Conservation (phyloP, 805 yeast species). For the Blastobotrys terrestris region DNA sequence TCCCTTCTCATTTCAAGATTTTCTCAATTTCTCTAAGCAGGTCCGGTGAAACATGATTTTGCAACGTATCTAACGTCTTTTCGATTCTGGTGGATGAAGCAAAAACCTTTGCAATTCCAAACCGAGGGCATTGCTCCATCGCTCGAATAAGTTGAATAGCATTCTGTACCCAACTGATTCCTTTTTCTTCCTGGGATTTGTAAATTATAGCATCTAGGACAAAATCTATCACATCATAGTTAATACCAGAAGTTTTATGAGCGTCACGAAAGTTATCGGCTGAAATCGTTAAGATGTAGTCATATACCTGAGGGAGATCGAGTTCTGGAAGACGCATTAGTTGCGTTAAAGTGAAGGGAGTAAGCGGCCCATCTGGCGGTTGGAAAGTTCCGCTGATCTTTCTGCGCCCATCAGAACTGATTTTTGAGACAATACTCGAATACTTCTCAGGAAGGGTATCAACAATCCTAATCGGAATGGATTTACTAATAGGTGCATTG, state of each 20-base stretch:
- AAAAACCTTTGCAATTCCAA: conserved; percentile 9
- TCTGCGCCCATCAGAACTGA: too few relatives aligned
- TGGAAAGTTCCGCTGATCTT: too few relatives aligned
- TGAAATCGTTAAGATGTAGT: conserved; percentile 12
- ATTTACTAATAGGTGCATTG: too few relatives aligned
- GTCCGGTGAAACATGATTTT: not conserved
- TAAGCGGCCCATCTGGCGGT: conserved; percentile 13
- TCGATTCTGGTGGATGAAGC: too few relatives aligned
- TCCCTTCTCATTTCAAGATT: not conserved
- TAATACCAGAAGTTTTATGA: conserved; percentile 17
- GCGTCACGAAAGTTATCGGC: conserved; percentile 6
- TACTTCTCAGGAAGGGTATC: conserved; percentile 15
- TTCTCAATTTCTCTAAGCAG: not conserved
- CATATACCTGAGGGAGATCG: conserved; percentile 14
- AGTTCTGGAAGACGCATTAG: conserved; percentile 15
- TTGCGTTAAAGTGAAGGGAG: conserved; percentile 15
- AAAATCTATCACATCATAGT: conserved; percentile 20
- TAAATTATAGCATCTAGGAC: conserved; percentile 14
- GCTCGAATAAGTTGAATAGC: not conserved
- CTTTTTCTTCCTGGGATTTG: not conserved
- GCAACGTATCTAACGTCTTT: not conserved
- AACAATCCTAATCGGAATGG: too few relatives aligned
- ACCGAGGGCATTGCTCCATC: conserved; percentile 8
- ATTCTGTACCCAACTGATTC: conserved; percentile 2
- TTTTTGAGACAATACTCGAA: too few relatives aligned